Evolutionary conservation across 148 eudicot genomes (phyloP).

Genomic region (Camellia lanceoleosa): DNA sequence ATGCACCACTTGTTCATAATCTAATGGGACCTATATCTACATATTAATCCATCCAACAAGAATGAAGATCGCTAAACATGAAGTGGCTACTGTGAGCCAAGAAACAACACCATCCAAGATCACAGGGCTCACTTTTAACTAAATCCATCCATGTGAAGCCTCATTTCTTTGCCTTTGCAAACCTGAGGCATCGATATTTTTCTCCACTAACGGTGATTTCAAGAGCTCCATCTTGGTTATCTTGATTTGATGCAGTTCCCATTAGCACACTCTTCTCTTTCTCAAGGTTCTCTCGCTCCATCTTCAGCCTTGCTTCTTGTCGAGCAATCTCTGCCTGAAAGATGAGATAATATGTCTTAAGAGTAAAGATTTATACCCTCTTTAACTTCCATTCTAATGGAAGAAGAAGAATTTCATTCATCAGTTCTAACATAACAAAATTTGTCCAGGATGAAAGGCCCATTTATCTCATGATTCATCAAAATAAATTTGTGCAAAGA

Average conservation of each 20-base stretch:
- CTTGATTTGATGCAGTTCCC: slow-evolving; percentile 99
- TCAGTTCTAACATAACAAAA: background rate
- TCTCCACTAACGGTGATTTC: slow-evolving; percentile 98
- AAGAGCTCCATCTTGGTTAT: slow-evolving; percentile 98
- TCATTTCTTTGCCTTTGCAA: slow-evolving; percentile 95
- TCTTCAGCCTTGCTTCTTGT: slow-evolving; percentile 93
- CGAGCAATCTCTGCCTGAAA: slow-evolving; percentile 94
- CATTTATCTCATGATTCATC: background rate
- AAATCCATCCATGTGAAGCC: background rate
- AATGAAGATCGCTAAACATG: background rate
- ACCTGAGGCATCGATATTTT: slow-evolving; percentile 94
- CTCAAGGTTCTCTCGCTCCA: slow-evolving; percentile 93
- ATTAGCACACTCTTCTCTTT: slow-evolving; percentile 98
- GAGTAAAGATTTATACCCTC: background rate
- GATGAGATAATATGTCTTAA: background rate
- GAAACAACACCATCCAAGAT: background rate
- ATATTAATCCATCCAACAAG: background rate
- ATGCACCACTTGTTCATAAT: slow-evolving; percentile 3
- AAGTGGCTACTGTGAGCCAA: too few relatives aligned
- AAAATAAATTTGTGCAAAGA: background rate
- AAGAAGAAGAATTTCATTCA: too few relatives aligned
- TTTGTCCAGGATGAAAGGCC: background rate
- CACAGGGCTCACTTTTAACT: background rate
- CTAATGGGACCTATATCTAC: background rate
- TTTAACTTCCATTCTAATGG: too few relatives aligned